These are phyloP conservation scores for Penicillium olsonii DNA, from an alignment of 2,329 filamentous ascomycete genomes.

Conservation along the genomic window DNA sequence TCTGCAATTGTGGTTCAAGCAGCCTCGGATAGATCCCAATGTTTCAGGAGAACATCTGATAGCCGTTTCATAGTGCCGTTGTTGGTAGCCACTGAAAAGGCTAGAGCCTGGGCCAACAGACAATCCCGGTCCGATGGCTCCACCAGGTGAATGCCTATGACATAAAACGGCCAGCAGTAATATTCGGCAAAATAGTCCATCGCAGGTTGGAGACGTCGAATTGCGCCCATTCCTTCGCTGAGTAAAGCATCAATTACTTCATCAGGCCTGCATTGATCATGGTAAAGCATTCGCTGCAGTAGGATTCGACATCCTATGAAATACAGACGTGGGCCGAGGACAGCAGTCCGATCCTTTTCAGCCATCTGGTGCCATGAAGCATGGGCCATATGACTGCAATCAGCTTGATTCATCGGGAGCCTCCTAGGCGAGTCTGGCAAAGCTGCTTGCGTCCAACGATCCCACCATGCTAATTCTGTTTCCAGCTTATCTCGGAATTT, in stretches of 20 bases:
- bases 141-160: slow-evolving; percentile 17
- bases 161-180: slow-evolving; percentile 28
- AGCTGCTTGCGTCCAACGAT: neutral
- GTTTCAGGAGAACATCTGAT: slow-evolving; percentile 15
- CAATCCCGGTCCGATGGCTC: slow-evolving; percentile 8
- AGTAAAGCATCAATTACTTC: slow-evolving; percentile 5
- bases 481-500: slow-evolving; percentile 4
- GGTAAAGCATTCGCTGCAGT: slow-evolving; percentile 8
- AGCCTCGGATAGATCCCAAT: slow-evolving; percentile 2
- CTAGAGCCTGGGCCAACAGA: slow-evolving; percentile 17
- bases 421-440: too few relatives aligned
- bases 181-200: slow-evolving; percentile 30
- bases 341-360: neutral
- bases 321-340: slow-evolving; percentile 18
- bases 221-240: slow-evolving; percentile 13
- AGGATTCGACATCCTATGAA: slow-evolving; percentile 18
- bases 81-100: slow-evolving; percentile 24
- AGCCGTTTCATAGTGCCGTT: slow-evolving; percentile 27
- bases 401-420: neutral
- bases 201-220: slow-evolving; percentile 16
- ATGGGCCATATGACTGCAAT: neutral
- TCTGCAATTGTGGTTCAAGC: neutral
- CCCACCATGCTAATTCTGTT: slow-evolving; percentile 1
- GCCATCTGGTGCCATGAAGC: neutral
- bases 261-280: neutral